phyloP scores from a whole-genome alignment of 805 yeast species.

The Candida arabinofermentans region DNA sequence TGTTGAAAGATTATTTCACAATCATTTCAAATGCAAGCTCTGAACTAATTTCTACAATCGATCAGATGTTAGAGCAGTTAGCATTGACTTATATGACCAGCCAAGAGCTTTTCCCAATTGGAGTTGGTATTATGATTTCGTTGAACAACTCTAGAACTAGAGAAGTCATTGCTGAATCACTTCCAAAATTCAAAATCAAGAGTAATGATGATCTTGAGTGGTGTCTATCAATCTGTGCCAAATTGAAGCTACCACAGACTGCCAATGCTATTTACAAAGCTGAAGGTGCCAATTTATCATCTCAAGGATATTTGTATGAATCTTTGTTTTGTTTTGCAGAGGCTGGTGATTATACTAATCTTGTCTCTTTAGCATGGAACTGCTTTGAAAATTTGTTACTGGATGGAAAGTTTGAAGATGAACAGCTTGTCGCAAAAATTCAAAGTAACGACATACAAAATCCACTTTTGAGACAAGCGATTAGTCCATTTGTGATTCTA shows the following conservation, averaged over 20 bases:
- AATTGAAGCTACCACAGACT: conserved; percentile 55
- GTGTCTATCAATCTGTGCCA: conserved; percentile 70
- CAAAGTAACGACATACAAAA: conserved; percentile 23
- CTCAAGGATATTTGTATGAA: conserved; percentile 42
- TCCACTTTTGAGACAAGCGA: conserved; percentile 62
- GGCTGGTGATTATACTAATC: conserved; percentile 54
- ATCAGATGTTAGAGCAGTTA: conserved; percentile 45
- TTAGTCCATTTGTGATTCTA: conserved; percentile 69
- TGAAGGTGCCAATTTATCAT: conserved; percentile 39
- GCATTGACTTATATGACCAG: conserved; percentile 51
- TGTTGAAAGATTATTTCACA: conserved; percentile 37
- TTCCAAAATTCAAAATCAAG: conserved; percentile 57
- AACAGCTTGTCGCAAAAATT: conserved; percentile 28
- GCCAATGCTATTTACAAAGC: conserved; percentile 51
- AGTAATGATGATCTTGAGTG: conserved; percentile 79
- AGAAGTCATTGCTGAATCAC: conserved; percentile 47
- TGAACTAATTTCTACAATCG: conserved; percentile 22
- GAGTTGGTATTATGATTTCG: conserved; percentile 57
- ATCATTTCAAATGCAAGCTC: conserved; percentile 12
- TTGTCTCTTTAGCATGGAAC: conserved; percentile 51
- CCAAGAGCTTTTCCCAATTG: conserved; percentile 58
- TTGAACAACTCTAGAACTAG: conserved; percentile 42
- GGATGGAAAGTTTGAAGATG: conserved; percentile 51
- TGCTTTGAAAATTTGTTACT: conserved; percentile 58
- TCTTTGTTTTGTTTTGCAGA: conserved; percentile 61